phyloP scores from a whole-genome alignment of 768 basidiomycete species.

The Naganishia onofrii region DNA sequence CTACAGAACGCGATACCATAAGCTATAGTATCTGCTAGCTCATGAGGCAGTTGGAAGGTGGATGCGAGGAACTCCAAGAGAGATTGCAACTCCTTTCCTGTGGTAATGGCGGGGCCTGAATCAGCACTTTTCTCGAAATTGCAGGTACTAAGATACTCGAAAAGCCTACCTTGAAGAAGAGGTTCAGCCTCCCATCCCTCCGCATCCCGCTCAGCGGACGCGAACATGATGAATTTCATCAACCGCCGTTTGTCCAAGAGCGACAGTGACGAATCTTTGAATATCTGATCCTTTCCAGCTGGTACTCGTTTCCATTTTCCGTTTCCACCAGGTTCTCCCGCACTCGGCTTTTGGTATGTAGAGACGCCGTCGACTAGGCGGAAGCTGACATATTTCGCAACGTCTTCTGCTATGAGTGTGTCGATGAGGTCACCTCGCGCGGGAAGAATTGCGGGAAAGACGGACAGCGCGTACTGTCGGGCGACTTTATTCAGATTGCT shows the following conservation, averaged over 20 bases:
- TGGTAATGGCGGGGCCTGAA: neutral
- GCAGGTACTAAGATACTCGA: neutral
- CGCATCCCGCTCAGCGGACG: conserved; percentile 20
- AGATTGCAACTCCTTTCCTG: conserved; percentile 8
- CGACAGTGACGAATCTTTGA: conserved; percentile 73
- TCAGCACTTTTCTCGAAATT: neutral
- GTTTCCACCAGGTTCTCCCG: neutral
- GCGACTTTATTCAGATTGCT: conserved; percentile 52
- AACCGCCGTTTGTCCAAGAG: conserved; percentile 82
- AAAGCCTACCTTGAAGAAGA: conserved; percentile 24
- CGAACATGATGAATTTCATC: conserved; percentile 76
- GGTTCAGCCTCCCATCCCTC: conserved; percentile 7
- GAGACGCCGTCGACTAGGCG: conserved; percentile 71
- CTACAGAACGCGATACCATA: conserved; percentile 75
- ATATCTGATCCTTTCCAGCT: conserved; percentile 85
- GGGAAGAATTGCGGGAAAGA: conserved; percentile 78
- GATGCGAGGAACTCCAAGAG: conserved; percentile 6
- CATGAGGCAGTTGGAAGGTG: conserved; percentile 63
- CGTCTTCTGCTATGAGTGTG: conserved; percentile 73
- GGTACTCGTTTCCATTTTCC: conserved; percentile 64
- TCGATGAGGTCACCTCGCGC: conserved; percentile 75
- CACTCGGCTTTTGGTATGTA: conserved; percentile 49
- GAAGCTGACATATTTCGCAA: conserved; percentile 87
- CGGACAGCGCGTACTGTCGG: conserved; percentile 77
- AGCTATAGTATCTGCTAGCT: conserved; percentile 63